phyloP scores from a whole-genome alignment of 768 basidiomycete genomes.

The Naematelia encephala region DNA sequence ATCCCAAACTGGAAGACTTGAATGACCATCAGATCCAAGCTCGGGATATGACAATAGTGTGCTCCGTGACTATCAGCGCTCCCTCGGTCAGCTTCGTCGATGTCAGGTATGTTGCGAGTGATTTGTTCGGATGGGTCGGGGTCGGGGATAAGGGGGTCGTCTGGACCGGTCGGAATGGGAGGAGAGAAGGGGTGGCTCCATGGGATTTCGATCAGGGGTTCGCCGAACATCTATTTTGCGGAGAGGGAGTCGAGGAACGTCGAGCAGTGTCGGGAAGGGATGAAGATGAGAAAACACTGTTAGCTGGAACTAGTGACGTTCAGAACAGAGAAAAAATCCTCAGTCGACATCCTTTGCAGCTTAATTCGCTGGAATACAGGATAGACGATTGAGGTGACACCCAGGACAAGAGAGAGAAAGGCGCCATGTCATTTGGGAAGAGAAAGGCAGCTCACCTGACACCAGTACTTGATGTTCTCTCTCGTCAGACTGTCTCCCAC shows the following conservation, averaged over 20 bases:
- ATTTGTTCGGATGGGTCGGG: neutral
- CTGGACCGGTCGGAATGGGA: conserved; percentile 1
- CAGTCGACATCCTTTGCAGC: no score
- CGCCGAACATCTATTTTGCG: conserved; percentile 11
- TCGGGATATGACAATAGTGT: conserved; percentile 27
- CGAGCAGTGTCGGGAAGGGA: no score
- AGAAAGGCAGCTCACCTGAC: conserved; percentile 21
- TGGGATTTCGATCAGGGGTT: conserved; percentile 9
- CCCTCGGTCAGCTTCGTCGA: neutral
- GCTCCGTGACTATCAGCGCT: neutral
- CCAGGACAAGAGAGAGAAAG: no score
- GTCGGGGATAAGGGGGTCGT: neutral
- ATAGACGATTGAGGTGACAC: no score
- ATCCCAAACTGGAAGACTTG: conserved; percentile 37
- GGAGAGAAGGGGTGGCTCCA: conserved; percentile 20
- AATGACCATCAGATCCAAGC: conserved; percentile 33
- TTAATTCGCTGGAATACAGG: neutral
- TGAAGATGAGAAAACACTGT: no score
- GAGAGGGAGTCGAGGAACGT: neutral
- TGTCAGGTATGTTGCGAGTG: neutral
- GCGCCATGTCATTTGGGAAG: no score
- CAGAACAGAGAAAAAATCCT: no score
- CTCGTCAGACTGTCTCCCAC: conserved; percentile 33
- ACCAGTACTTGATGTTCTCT: conserved; percentile 30
- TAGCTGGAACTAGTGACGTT: no score